These are phyloP conservation scores for Aphanomyces astaci DNA, from an alignment of 352 stramenopile genomes.

Conservation along the genomic window DNA sequence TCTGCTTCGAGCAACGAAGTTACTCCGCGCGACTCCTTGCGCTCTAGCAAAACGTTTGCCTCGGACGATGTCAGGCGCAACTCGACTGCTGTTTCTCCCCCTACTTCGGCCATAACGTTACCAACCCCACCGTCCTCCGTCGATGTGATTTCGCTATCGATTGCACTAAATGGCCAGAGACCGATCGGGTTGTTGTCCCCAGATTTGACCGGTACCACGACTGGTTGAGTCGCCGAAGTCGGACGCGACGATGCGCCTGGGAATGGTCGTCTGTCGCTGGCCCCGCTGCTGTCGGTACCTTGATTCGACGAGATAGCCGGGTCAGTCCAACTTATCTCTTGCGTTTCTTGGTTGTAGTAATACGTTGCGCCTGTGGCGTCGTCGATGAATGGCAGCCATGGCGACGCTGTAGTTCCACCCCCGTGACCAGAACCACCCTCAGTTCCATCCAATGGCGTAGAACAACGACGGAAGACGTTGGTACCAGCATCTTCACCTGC, in stretches of 20 bases:
- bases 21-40: background rate
- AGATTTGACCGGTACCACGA: too few relatives aligned
- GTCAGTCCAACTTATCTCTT: background rate
- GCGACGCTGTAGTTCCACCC: background rate
- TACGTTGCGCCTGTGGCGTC: background rate
- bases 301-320: background rate
- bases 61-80: background rate
- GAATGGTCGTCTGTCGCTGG: background rate
- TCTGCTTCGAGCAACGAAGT: background rate
- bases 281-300: background rate
- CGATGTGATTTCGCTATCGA: background rate
- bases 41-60: background rate
- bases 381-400: background rate
- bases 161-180: background rate
- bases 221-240: background rate
- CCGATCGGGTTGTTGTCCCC: background rate
- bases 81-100: background rate
- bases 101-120: background rate
- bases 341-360: background rate
- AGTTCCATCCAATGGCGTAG: too few relatives aligned
- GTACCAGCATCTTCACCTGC: background rate
- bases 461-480: too few relatives aligned
- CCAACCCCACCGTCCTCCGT: background rate
- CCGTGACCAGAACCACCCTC: too few relatives aligned
- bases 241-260: background rate